Evolutionary conservation across 2,329 filamentous ascomycete species (phyloP), one percentile per base, ranked within the genome.

Genomic region (Fusarium sp.): DNA sequence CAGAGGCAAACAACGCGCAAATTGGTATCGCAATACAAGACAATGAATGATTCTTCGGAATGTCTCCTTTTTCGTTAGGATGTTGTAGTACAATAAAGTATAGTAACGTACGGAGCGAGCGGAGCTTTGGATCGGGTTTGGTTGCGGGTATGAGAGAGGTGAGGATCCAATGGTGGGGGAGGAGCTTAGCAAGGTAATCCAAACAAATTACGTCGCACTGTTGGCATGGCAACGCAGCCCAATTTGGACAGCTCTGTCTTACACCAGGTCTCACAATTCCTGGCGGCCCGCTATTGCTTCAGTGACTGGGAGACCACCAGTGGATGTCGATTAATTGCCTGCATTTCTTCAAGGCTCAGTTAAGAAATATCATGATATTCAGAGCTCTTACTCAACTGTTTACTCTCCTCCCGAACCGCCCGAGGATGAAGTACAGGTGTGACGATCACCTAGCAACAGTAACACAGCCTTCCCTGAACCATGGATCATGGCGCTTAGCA

Each of bases 181-280:
- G 51, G 41, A 60, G 61, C 51, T 62, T 51, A 58, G 56, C 31
- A 62, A 57, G 50, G 59, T 35, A 57, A 64, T 39, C 71, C 58
- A 73, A 73, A 74, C 71, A 73, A 72, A 73, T 72, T 74, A 73
- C 70, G 68, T 73, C 41, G 61, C n/a, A 33, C n/a, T 20, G 71
- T 73, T 73, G 71, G 65, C 71, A 60, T 55, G 26, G 47, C 71
- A 73, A 73, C 71, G n/a, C 11, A 10, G 14, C 35, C 18, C 14
- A 39, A 62, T 55, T 48, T 24, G 61, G 67, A 39, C 66, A 68
- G 35, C 41, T 55, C 35, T 31, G 42, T 48, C 59, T 57, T 58
- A 55, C 58, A 64, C 24, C 59, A 62, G 36, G 68, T 58, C 69
- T 61, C 31, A 66, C 45, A 44, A 72, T 55, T 63, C 45, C 38